A percentile compares a stretch with the other conserved stretches of the same genome.
phyloP scores from a whole-genome alignment of 371 early-diverging fungal species.

The Syncephalastrum racemosum region DNA sequence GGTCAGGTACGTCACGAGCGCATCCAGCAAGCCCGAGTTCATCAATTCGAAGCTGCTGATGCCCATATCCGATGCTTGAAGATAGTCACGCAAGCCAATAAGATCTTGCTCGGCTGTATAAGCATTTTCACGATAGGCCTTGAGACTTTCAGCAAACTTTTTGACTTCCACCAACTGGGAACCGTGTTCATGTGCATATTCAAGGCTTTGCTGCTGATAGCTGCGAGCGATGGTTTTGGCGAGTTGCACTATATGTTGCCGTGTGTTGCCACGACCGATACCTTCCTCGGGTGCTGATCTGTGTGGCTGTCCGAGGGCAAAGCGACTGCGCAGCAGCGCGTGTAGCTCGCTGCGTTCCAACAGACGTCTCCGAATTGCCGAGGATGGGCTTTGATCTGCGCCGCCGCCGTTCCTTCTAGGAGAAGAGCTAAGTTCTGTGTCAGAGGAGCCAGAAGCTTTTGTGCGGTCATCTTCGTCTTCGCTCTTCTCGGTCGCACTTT shows the following conservation, averaged over 20 bases:
- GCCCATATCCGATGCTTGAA: constrained; percentile 41
- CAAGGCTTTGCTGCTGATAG: background rate
- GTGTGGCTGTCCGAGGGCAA: constrained; percentile 11
- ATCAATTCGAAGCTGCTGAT: constrained; percentile 83
- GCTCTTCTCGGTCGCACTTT: constrained; percentile 3
- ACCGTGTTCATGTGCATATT: background rate
- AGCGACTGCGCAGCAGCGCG: constrained; percentile 32
- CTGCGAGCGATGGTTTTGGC: constrained; percentile 25
- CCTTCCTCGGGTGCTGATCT: constrained; percentile 29
- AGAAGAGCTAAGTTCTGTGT: background rate
- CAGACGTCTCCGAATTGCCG: constrained; percentile 16
- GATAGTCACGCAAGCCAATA: constrained; percentile 16
- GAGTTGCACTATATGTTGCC: constrained; percentile 33
- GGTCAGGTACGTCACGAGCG: constrained; percentile 54
- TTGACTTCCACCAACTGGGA: constrained; percentile 29
- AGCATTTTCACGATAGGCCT: background rate
- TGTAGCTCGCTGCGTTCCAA: constrained; percentile 31
- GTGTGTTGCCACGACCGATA: constrained; percentile 36
- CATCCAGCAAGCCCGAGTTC: constrained; percentile 72
- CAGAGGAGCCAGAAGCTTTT: constrained; percentile 12
- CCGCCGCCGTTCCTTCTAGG: background rate
- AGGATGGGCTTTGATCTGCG: constrained; percentile 6
- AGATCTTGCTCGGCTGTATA: constrained; percentile 15
- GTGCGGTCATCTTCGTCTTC: constrained; percentile 17
- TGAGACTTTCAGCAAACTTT: constrained; percentile 19